phyloP scores from a whole-genome alignment of 2,329 filamentous ascomycete species.

The Claviceps fusiformis region DNA sequence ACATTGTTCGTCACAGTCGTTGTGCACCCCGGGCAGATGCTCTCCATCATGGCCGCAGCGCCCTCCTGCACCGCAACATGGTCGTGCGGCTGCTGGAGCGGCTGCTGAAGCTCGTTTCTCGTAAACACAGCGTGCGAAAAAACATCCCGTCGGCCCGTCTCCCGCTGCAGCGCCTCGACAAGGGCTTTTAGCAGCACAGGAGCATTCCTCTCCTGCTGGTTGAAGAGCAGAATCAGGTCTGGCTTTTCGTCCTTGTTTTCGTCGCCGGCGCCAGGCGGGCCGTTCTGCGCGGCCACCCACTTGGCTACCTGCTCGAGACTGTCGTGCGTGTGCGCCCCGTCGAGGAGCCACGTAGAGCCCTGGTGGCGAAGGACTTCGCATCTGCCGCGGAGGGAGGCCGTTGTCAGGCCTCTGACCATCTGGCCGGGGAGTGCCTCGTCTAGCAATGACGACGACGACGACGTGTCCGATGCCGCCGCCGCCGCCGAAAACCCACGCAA shows the following conservation, averaged over 20 bases:
- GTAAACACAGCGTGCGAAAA: conserved; percentile 73
- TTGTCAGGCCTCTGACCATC: conserved; percentile 51
- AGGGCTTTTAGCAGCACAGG: conserved; percentile 49
- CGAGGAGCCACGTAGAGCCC: conserved; percentile 60
- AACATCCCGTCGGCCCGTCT: conserved; percentile 21
- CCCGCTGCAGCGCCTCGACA: conserved; percentile 37
- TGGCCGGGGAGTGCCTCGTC: conserved; percentile 14
- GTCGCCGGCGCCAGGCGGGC: background rate
- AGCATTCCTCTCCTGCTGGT: conserved; percentile 79
- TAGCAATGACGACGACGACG: background rate
- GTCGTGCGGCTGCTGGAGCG: conserved; percentile 2
- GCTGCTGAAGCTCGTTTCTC: conserved; percentile 46
- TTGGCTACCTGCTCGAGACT: conserved; percentile 62
- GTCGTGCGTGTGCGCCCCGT: conserved; percentile 79
- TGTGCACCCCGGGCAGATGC: conserved; percentile 31
- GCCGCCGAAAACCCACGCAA: conserved; percentile 21
- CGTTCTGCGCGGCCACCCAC: conserved; percentile 52
- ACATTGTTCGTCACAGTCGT: conserved; percentile 51
- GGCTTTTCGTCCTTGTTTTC: conserved; percentile 13
- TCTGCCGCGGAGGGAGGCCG: conserved; percentile 58
- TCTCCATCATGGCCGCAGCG: conserved; percentile 47
- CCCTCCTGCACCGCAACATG: conserved; percentile 49
- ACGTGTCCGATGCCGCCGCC: conserved; percentile 7
- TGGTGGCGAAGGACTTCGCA: conserved; percentile 52
- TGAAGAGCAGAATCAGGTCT: conserved; percentile 60